A percentile compares a stretch with the other conserved stretches of the same genome.
Evolutionary conservation across 352 stramenopile species (phyloP).

Genomic region (Phytophthora macrochlamydospora): DNA sequence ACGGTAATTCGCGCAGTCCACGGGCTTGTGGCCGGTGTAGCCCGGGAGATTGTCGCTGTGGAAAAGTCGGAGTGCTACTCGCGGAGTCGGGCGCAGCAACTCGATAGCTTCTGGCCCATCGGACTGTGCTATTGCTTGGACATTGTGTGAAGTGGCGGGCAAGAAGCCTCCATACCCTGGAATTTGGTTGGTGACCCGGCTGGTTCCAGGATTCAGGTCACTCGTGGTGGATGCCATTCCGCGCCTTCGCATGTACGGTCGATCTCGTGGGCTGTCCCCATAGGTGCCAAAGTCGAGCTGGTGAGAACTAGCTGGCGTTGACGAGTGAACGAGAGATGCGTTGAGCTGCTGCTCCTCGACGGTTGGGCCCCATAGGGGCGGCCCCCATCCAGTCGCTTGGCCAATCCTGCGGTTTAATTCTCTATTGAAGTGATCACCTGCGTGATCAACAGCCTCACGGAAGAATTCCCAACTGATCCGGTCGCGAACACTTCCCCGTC

Average conservation of each 20-base stretch:
- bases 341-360: conserved; percentile 25
- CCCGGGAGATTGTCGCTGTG: conserved; percentile 84
- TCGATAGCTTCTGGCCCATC: conserved; percentile 43
- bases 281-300: conserved; percentile 77
- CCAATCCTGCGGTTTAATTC: conserved; percentile 36
- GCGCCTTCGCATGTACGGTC: conserved; percentile 74
- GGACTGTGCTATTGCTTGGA: conserved; percentile 57
- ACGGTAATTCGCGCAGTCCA: conserved; percentile 80
- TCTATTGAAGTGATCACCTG: conserved; percentile 41
- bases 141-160: conserved; percentile 59
- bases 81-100: conserved; percentile 33
- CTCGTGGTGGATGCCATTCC: conserved; percentile 83
- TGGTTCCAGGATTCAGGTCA: conserved; percentile 74
- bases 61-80: conserved; percentile 68
- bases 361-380: conserved; percentile 9
- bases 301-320: conserved; percentile 71
- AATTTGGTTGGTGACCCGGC: conserved; percentile 80
- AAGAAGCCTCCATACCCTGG: conserved; percentile 82
- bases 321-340: conserved; percentile 53
- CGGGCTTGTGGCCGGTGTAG: conserved; percentile 82
- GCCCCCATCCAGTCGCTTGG: conserved; percentile 13
- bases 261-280: conserved; percentile 57
- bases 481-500: conserved; percentile 38
- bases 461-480: conserved; percentile 64
- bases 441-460: conserved; percentile 41